Percentiles rank a stretch among this genome's conserved stretches.
phyloP scores from a whole-genome alignment of 2,329 filamentous ascomycete species.

The Cladosporium cucumerinum region DNA sequence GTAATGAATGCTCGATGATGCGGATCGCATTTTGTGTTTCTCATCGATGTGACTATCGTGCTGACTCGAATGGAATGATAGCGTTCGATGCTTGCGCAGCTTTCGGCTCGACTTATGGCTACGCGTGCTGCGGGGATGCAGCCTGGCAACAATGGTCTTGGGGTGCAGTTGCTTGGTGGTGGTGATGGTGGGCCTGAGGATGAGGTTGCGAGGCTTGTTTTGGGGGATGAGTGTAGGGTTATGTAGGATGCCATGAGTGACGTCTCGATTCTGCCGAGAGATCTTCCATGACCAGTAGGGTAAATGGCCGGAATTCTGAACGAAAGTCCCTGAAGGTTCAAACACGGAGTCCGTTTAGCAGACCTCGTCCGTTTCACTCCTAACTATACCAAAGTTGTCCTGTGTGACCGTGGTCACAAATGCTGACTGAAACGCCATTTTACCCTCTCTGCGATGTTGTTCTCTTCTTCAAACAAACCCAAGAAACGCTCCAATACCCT shows the following conservation, averaged over 20 bases:
- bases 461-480: not conserved
- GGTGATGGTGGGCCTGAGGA: conserved; percentile 17
- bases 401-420: not conserved
- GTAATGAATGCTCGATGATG: not conserved
- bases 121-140: conserved; percentile 17
- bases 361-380: not conserved
- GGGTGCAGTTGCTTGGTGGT: not conserved
- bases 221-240: conserved; percentile 30
- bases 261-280: not conserved
- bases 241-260: conserved; percentile 15
- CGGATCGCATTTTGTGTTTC: not conserved
- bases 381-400: not conserved
- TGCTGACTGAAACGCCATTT: not conserved
- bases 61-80: conserved; percentile 15
- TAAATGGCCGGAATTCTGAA: not conserved
- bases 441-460: conserved; percentile 41
- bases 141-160: conserved; percentile 9
- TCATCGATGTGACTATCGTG: not conserved
- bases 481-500: not conserved
- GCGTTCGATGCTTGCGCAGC: conserved; percentile 28
- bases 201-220: conserved; percentile 18
- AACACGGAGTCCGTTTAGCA: not conserved
- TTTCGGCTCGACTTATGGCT: conserved; percentile 24
- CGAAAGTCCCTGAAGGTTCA: not conserved
- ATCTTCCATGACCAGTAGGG: not conserved